Conservation (phyloP, 352 stramenopile genomes). For the Phytophthora rubi region DNA sequence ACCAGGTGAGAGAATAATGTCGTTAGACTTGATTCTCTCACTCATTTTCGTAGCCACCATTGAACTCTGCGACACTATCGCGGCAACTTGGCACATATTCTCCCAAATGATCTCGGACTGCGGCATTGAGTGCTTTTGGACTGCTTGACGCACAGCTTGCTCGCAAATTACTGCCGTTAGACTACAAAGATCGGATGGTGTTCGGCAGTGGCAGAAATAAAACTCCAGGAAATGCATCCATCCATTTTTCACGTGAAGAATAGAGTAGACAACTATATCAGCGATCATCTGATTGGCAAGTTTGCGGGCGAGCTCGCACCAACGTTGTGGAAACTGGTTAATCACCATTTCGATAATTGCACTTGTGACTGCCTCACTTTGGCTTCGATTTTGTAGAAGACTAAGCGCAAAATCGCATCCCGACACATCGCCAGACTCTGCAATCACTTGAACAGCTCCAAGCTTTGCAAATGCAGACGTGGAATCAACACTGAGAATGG, state of each 20-base stretch:
- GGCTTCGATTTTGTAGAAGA: constrained; percentile 54
- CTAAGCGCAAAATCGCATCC: constrained; percentile 69
- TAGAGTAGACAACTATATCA: constrained; percentile 74
- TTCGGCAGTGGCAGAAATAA: constrained; percentile 65
- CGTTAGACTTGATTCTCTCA: constrained; percentile 21
- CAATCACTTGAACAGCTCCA: constrained; percentile 66
- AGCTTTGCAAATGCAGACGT: constrained; percentile 51
- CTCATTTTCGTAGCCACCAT: constrained; percentile 35
- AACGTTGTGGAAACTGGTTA: constrained; percentile 55
- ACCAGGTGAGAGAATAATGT: constrained; percentile 38
- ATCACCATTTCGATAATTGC: constrained; percentile 64
- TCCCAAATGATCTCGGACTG: constrained; percentile 65
- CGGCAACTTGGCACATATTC: constrained; percentile 80
- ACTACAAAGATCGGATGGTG: constrained; percentile 51
- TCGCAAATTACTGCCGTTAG: constrained; percentile 55
- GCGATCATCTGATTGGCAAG: constrained; percentile 68
- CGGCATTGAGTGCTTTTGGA: constrained; percentile 26
- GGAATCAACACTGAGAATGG: constrained; percentile 58
- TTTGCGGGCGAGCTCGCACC: constrained; percentile 46
- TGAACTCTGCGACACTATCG: constrained; percentile 54
- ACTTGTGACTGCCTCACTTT: constrained; percentile 46
- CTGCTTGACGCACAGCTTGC: constrained; percentile 38
- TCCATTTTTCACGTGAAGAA: constrained; percentile 75
- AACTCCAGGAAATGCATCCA: constrained; percentile 87
- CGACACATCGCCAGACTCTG: constrained; percentile 39